Evolutionary conservation across 129 eudicot species (phyloP).

Genomic region (Flaveria linearis): DNA sequence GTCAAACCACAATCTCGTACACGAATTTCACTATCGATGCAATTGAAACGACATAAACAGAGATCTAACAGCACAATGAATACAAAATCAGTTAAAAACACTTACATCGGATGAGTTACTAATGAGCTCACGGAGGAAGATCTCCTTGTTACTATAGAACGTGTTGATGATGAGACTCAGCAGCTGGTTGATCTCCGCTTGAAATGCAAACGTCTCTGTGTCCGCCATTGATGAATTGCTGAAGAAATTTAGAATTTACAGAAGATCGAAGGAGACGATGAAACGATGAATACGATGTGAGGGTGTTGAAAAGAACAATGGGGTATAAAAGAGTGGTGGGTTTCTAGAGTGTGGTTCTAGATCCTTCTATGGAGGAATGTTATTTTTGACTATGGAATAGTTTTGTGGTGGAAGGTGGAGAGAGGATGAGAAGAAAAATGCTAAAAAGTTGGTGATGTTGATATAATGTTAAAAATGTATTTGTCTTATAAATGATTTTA

Average conservation of each 20-base stretch:
- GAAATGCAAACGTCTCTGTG: constrained; percentile 56
- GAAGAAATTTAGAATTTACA: not conserved
- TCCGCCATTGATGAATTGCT: constrained; percentile 37
- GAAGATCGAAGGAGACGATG: not conserved
- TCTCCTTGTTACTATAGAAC: constrained; percentile 60
- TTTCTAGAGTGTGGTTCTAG: constrained; percentile 8
- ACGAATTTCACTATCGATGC: not conserved
- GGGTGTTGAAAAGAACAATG: not conserved
- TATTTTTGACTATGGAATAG: not conserved
- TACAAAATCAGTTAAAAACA: not conserved
- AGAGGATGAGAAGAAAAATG: not conserved
- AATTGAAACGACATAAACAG: not conserved
- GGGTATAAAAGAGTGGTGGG: not conserved
- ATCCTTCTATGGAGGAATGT: constrained; percentile 19
- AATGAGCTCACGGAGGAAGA: constrained; percentile 62
- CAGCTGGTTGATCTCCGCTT: constrained; percentile 60
- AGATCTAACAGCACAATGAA: not conserved
- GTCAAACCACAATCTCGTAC: not conserved
- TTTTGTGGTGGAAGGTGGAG: constrained; percentile 23
- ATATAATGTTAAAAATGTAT: not conserved
- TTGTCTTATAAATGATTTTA: not conserved
- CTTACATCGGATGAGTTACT: constrained; percentile 65
- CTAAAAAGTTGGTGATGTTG: not conserved
- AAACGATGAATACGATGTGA: not conserved
- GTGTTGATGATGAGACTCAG: constrained; percentile 58